phyloP scores from a whole-genome alignment of 2,329 filamentous ascomycete genomes.

The Cordyceps fumosorosea region DNA sequence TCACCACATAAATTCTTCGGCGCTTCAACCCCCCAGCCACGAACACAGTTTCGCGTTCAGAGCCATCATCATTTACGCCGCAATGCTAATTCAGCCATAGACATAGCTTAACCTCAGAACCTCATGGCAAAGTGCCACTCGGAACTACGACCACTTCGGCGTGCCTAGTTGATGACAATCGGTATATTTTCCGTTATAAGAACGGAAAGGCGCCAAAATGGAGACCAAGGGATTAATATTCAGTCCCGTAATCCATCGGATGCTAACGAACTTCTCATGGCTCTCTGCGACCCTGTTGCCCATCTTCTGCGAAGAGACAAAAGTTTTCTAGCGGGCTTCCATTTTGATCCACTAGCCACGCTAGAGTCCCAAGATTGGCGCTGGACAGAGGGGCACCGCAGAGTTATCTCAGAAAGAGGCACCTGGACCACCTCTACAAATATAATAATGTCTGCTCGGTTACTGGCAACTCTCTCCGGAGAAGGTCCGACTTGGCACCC shows the following conservation, averaged over 20 bases:
- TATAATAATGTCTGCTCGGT: neutral
- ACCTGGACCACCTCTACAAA: neutral
- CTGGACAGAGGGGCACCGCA: neutral
- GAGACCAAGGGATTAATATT: neutral
- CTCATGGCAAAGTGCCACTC: neutral
- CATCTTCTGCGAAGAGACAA: neutral
- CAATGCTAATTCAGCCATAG: neutral
- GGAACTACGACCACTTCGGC: neutral
- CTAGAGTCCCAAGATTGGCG: neutral
- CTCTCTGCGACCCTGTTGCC: neutral
- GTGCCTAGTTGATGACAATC: neutral
- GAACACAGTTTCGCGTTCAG: neutral
- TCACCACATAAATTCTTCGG: neutral
- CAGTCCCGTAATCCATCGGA: neutral
- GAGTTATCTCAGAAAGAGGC: neutral
- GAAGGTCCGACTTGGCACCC: neutral
- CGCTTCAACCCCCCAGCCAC: neutral
- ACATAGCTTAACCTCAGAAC: neutral
- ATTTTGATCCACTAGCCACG: constrained; percentile 2
- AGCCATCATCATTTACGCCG: neutral
- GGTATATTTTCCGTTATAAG: too few species aligned
- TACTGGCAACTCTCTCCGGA: neutral
- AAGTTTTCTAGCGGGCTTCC: constrained; percentile 8
- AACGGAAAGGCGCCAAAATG: neutral
- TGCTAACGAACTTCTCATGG: neutral